Evolutionary conservation across 2,329 filamentous ascomycete genomes (phyloP), one percentile per base, ranked within the genome.

Genomic region (Sclerotiophoma versabilis): DNA sequence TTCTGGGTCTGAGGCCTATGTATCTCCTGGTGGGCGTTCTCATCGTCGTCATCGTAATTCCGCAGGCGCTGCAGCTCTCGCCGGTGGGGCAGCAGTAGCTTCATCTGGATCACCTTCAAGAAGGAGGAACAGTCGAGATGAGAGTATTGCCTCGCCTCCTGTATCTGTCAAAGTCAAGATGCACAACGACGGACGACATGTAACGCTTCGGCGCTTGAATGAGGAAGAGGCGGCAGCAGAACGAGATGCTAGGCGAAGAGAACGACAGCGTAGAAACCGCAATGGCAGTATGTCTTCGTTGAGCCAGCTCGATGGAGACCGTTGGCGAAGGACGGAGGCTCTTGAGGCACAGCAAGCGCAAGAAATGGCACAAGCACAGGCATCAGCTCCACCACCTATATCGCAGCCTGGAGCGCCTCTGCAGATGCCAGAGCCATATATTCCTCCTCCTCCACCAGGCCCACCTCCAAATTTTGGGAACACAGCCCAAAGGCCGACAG

Each of bases 81-180:
- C 64, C 20, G 66, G 65, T 20, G 73, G 62, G 32, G 64, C 66
- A 12, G 64, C 57, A 19, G 63, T 60, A 10, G 68, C 63, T 46
- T 62, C 70, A 15, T 64, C 57, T 19, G 67, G 65, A 9, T 69
- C 72, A 14, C 63, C 67, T 11, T 69, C 68, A n/a, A 68, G 60
- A 47, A 64, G 66, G 39, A 66, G 73, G 46, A 66, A 64, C 54
- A 72, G 71, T 47, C 60, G 58, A 48, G 76, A 79, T 37, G 77
- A 77, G 38, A 78, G 79, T 56, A 73, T 80, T 25, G 78, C 77
- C 20, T 84, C 83, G 0, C 84, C 84, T n/a, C 84, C 84, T 2
- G 83, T 87, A 39, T 85, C 82, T 25, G 81, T 88, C 49, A 86
- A 87, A 69, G 81, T 88, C 34, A 86, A 86, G 66, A 85, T 87